Evolutionary conservation across 1,284 basidiomycete species (phyloP).

Genomic region (Coriolopsis trogii): DNA sequence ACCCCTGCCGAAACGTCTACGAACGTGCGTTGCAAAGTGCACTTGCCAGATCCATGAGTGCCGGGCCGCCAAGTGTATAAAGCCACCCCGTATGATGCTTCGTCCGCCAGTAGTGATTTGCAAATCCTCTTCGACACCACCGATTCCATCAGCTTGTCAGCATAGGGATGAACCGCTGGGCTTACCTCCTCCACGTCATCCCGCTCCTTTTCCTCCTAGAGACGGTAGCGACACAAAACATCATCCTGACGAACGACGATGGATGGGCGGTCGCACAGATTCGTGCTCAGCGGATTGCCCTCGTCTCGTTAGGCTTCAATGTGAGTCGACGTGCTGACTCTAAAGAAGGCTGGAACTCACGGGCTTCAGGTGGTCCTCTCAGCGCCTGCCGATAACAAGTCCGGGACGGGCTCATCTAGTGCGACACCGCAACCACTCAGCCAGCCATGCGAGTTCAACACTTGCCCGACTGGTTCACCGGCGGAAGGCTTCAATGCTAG

Average conservation of each 20-base stretch:
- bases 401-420: slow-evolving; percentile 43
- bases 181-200: background rate
- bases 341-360: background rate
- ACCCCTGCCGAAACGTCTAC: no score
- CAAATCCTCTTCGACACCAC: no score
- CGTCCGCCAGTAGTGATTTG: background rate
- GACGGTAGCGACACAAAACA: slow-evolving; percentile 13
- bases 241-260: slow-evolving; percentile 50
- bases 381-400: slow-evolving; percentile 42
- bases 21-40: no score
- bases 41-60: no score
- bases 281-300: slow-evolving; percentile 44
- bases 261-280: slow-evolving; percentile 57
- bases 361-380: slow-evolving; percentile 41
- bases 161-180: slow-evolving; percentile 6
- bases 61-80: no score
- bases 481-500: slow-evolving; percentile 46
- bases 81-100: no score
- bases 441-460: slow-evolving; percentile 44
- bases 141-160: no score
- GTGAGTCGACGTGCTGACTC: slow-evolving; percentile 32
- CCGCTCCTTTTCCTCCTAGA: background rate
- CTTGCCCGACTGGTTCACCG: slow-evolving; percentile 45
- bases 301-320: slow-evolving; percentile 43
- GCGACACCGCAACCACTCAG: slow-evolving; percentile 29